Base-by-base conservation (phyloP, 352 stramenopile species). In the Lagenidium sp. region DNA sequence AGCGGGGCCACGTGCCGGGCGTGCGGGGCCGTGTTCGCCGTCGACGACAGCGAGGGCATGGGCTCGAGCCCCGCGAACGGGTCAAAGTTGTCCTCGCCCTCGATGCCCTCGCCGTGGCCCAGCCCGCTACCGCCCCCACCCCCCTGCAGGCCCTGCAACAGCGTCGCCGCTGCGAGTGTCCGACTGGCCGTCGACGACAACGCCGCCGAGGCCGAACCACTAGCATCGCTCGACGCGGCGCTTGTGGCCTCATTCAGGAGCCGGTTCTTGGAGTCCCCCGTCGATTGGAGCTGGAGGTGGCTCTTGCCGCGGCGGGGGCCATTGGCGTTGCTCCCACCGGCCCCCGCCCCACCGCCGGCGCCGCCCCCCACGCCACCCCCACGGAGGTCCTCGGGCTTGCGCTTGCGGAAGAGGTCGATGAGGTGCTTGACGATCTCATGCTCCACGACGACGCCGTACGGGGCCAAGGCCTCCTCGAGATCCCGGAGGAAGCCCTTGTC, bases 341-440 rank as follows among this genome's bases (percentile, higher is more conserved):
- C 19, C 3, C 36, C 40, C 45, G 26, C 49, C 45, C 15, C 50
- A 28, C 39, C 44, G 11, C 37, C 22, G 2, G 44, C 49, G 45
- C 18, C 28, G 36, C 13, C 39, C 16, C 10, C 24, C 3, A 26
- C 12, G 1, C 43, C 40, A 0, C 46, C 57, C 4, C 47, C 44
- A n/a, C 60, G 26, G 13, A 66, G 22, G 30, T 82, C 74, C 22
- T 91, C 78, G 0, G 40, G 42, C 16, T 82, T 85, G 22, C 76
- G 71, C 39, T 83, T 85, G 47, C 77, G 76, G 44, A 78, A 96
- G 1, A 95, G 53, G 21, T 88, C 75, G 4, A 80, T 30, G 30
- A 95, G 53, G 13, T 82, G 60, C 36, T 85, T 85, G 39, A 88
- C 28, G 2, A 84, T 37, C 16, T 96, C 84, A 28, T 79, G 71